Evolutionary conservation across 169 alveolate genomes (phyloP), one percentile per base, ranked within the genome.

Genomic region (Besnoitia besnoiti): DNA sequence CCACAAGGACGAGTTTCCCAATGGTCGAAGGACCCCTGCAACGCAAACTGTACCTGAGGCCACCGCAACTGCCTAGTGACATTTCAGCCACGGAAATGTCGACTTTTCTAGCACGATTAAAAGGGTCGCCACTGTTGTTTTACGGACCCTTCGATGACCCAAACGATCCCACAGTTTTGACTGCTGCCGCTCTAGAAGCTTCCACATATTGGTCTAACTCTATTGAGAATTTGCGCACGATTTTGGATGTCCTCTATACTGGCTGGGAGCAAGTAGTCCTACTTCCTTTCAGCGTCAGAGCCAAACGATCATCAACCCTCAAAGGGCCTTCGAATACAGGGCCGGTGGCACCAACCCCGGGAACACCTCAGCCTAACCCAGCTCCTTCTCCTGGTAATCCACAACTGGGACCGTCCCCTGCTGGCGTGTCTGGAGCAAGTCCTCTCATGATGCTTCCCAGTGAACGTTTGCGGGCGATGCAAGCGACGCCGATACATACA

Each of bases 121-220:
- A 0, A 35, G 87, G 87, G 21, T 40, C 59, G 16, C 87, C 87
- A 35, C 59, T 77, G 39, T 46, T 77, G 47, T 30, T 77, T 30
- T 42, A 77, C 61, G 87, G 87, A 33, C 87, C 87, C 19, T 77
- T 77, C 59, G 87, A 77, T 59, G 40, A 40, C n/a, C 87, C 61
- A 8, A 35, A 21, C 12, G 59, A 77, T 3, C 50, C 50, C 37
- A 77, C 87, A 8, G 61, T 77, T 27, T 3, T 42, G 50, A 40
- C 59, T 37, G 40, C 87, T 40, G 87, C 59, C 2, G 87, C 87
- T 2, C 16, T 42, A 46, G 61, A 77, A 46, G 87, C 87, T 24
- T 33, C 59, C 50, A 5, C 50, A 30, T 77, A 40, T 27, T 77
- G 87, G 87, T 73, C 84, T 21, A 73, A 73, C 24, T 73, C 84